These are phyloP conservation scores for Mycogone perniciosa DNA, from an alignment of 2,329 filamentous ascomycete genomes.

Conservation along the genomic window DNA sequence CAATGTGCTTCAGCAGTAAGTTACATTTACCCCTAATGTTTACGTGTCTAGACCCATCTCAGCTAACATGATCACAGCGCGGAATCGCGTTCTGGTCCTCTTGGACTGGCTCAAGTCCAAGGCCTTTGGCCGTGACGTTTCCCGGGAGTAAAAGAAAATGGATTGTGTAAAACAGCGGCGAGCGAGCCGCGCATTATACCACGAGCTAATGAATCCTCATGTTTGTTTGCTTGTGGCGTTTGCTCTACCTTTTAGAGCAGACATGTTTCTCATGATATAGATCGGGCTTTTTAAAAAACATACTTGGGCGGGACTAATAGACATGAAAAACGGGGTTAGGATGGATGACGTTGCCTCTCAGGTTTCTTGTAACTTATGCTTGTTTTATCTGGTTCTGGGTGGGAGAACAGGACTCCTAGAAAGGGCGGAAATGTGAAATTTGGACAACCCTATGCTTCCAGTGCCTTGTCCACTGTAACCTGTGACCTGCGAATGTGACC, in stretches of 20 bases:
- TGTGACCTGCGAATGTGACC: too few relatives aligned
- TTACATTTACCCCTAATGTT: background rate
- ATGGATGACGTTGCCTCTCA: slow-evolving; percentile 6
- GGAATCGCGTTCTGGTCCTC: slow-evolving; percentile 87
- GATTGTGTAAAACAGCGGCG: slow-evolving; percentile 3
- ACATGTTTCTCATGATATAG: slow-evolving; percentile 12
- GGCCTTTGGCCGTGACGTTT: slow-evolving; percentile 92
- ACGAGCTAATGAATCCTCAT: slow-evolving; percentile 3
- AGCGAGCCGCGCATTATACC: slow-evolving; percentile 3
- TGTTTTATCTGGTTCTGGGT: slow-evolving; percentile 2
- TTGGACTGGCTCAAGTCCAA: slow-evolving; percentile 97
- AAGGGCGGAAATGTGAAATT: background rate
- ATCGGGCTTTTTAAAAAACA: slow-evolving; percentile 3
- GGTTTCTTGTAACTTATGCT: slow-evolving; percentile 7
- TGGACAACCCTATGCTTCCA: too few relatives aligned
- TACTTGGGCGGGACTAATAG: slow-evolving; percentile 8
- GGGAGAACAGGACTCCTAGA: background rate
- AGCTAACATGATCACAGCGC: slow-evolving; percentile 47
- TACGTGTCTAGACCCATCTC: slow-evolving; percentile 4
- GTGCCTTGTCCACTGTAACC: too few relatives aligned
- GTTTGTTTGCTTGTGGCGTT: slow-evolving; percentile 9
- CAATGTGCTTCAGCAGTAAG: slow-evolving; percentile 99
- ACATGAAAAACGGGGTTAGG: slow-evolving; percentile 5
- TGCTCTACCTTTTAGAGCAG: slow-evolving; percentile 10
- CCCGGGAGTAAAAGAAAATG: slow-evolving; percentile 57